Evolutionary conservation across 2,329 filamentous ascomycete species (phyloP).

Genomic region (Cytospora leucostoma): DNA sequence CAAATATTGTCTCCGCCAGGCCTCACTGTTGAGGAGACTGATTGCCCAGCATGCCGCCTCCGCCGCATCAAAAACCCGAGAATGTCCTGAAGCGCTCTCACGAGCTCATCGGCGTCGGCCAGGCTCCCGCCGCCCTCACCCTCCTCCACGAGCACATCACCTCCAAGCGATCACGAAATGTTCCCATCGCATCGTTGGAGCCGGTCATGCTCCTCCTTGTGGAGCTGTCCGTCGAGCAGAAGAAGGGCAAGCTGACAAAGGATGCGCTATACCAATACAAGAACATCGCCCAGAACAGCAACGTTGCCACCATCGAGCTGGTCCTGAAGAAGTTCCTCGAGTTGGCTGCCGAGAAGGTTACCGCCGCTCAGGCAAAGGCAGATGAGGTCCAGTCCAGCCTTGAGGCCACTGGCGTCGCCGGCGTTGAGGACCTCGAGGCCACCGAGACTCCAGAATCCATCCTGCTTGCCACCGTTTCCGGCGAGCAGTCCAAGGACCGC

Average conservation of each 20-base stretch:
- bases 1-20: conserved; percentile 6
- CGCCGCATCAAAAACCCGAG: conserved; percentile 95
- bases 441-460: conserved; percentile 98
- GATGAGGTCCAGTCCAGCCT: conserved; percentile 90
- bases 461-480: conserved; percentile 93
- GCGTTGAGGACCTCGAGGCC: conserved; percentile 92
- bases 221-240: conserved; percentile 92
- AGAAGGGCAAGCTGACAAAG: conserved; percentile 98
- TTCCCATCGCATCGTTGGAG: conserved; percentile 92
- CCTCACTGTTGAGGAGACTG: conserved; percentile 17
- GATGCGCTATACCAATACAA: conserved; percentile 99
- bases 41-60: conserved; percentile 67
- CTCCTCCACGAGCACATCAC: conserved; percentile 99
- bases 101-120: conserved; percentile 97
- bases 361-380: conserved; percentile 91
- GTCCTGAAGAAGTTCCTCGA: conserved; percentile 98
- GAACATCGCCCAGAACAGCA: conserved; percentile 99
- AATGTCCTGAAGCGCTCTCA: conserved; percentile 98
- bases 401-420: conserved; percentile 72
- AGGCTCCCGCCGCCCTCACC: conserved; percentile 87
- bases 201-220: conserved; percentile 98
- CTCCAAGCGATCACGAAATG: conserved; percentile 96
- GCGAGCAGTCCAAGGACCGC: conserved; percentile 94
- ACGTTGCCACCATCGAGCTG: conserved; percentile 95
- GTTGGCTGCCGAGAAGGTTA: conserved; percentile 93